A percentile compares a stretch with the other conserved stretches of the same genome.
These are phyloP conservation scores for Aspergillus sp. DNA, from an alignment of 2,329 filamentous ascomycete species.

Conservation along the genomic window DNA sequence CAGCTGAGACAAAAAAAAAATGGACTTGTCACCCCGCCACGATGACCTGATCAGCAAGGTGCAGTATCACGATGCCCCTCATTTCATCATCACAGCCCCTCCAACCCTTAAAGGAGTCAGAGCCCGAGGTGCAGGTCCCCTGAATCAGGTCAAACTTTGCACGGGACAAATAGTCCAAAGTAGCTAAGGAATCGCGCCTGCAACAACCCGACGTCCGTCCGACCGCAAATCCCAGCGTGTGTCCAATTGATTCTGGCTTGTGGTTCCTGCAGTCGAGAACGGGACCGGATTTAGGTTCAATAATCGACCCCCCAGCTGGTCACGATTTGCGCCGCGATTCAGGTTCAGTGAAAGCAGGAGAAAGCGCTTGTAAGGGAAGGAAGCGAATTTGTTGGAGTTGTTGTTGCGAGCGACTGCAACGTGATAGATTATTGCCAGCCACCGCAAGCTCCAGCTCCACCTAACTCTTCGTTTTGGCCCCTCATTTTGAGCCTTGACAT, in stretches of 20 bases:
- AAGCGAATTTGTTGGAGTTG: slow-evolving; percentile 8
- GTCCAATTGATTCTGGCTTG: background rate
- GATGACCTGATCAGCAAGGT: background rate
- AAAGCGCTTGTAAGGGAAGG: background rate
- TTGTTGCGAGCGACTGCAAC: slow-evolving; percentile 9
- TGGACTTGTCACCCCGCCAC: slow-evolving; percentile 1
- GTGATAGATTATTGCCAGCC: slow-evolving; percentile 15
- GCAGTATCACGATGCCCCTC: background rate
- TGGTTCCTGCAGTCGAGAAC: slow-evolving; percentile 1
- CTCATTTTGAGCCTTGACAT: background rate
- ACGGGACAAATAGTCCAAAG: background rate
- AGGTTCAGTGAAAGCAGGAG: too few species aligned
- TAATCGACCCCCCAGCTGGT: background rate
- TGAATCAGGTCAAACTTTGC: slow-evolving; percentile 2
- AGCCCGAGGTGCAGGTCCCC: background rate
- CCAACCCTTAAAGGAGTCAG: background rate
- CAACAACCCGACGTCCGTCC: slow-evolving; percentile 1
- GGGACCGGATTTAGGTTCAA: slow-evolving; percentile 5
- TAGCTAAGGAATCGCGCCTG: background rate
- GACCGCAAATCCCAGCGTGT: background rate
- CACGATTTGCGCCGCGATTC: too few species aligned
- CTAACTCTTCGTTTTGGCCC: background rate
- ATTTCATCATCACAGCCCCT: background rate
- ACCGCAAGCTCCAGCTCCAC: slow-evolving; percentile 14
- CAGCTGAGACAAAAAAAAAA: background rate